Evolutionary conservation across 108 stramenopile species (phyloP), one percentile per base, ranked within the genome.

Genomic region (Poteriospumella lacustris): DNA sequence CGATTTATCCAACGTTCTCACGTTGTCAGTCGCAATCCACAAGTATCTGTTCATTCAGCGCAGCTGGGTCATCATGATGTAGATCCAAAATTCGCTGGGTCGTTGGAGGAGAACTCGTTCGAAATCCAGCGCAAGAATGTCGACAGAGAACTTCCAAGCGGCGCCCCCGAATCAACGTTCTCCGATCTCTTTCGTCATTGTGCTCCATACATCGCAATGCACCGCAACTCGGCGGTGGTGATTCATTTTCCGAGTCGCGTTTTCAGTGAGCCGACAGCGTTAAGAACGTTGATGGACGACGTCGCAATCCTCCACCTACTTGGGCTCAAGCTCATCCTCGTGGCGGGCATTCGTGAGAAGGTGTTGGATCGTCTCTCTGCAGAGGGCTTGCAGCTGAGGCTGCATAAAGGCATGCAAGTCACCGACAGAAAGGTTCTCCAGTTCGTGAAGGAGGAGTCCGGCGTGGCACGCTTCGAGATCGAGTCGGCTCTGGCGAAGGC

Each of bases 141-240:
- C n/a, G n/a, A n/a, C n/a, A n/a, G n/a, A n/a, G n/a, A n/a, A n/a
- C n/a, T n/a, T n/a, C n/a, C n/a, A n/a, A n/a, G n/a, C n/a, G n/a
- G n/a, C n/a, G n/a, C n/a, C n/a, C n/a, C n/a, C n/a, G n/a, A n/a
- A n/a, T n/a, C n/a, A n/a, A n/a, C n/a, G n/a, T 97, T 97, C 80
- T 93, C 94, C 0, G 88, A 91, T 44, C 92, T 95, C 87, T 97
- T 97, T 80, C 88, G 94, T 31, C 92, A 91, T 28, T 88, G 90
- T 36, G 96, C 94, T 41, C 92, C 92, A 5, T 97, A 97, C 82
- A 95, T 97, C 78, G 94, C 93, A 62, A 89, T 90, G 41, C 96
- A 97, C 83, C 87, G 94, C 0, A 89, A 89, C 64, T 89, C 94
- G 1, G 80, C 88, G 1, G 92, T 91, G 59, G 93, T 95, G 47